Evolutionary conservation across 176 grass and related monocot species (phyloP).

Genomic region (Phyllostachys edulis): DNA sequence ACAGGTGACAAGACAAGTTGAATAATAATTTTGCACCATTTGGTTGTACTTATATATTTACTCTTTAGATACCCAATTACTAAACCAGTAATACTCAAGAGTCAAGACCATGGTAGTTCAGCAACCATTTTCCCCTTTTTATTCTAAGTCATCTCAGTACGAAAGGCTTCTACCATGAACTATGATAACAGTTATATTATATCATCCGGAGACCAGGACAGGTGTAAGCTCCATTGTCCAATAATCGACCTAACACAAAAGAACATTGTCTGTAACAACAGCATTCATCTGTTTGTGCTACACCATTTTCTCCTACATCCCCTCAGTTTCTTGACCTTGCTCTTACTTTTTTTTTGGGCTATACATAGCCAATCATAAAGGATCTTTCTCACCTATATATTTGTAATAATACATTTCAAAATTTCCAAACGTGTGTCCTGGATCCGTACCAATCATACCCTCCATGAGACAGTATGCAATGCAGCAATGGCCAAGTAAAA

Average conservation of each 20-base stretch:
- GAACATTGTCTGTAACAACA: neutral
- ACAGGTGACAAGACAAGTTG: neutral
- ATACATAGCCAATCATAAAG: too few species aligned
- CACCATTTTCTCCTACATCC: neutral
- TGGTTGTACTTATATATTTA: neutral
- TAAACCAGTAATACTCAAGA: neutral
- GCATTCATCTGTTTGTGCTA: neutral
- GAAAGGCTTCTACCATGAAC: neutral
- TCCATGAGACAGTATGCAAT: too few species aligned
- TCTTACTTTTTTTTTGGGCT: neutral
- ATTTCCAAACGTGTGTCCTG: too few species aligned
- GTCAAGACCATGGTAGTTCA: neutral
- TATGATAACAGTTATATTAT: neutral
- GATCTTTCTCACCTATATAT: too few species aligned
- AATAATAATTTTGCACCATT: too few species aligned
- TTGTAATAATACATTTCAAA: too few species aligned
- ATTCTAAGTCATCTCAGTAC: too few species aligned
- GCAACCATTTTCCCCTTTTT: neutral
- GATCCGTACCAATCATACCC: too few species aligned
- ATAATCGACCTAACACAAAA: neutral
- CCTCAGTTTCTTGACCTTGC: neutral
- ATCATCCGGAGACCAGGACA: neutral
- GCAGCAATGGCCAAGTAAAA: too few species aligned
- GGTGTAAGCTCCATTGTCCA: neutral
- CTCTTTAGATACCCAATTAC: neutral